Percentiles rank a stretch among this genome's conserved stretches.
These are phyloP conservation scores for Penicillium paxilli DNA, from an alignment of 495 filamentous ascomycete genomes.

Conservation along the genomic window DNA sequence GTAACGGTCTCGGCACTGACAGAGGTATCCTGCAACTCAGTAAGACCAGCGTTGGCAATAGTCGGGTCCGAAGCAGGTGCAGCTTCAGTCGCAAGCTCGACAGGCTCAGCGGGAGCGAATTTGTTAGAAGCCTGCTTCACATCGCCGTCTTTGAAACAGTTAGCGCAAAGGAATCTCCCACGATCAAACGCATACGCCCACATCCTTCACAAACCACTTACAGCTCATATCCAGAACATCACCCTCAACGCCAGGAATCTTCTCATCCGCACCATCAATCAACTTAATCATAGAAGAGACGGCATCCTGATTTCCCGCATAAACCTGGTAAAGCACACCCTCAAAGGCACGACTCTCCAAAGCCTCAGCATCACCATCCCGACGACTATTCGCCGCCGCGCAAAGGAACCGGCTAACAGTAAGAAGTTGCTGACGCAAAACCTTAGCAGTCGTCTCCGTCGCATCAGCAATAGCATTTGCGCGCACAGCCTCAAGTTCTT, in stretches of 20 bases:
- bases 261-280: conserved; percentile 76
- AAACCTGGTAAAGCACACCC: conserved; percentile 83
- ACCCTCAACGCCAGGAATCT: conserved; percentile 62
- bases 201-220: conserved; percentile 44
- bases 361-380: conserved; percentile 61
- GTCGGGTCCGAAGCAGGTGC: conserved; percentile 69
- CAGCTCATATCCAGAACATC: conserved; percentile 71
- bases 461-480: conserved; percentile 63
- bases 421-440: conserved; percentile 57
- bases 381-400: conserved; percentile 71
- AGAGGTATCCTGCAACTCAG: conserved; percentile 60
- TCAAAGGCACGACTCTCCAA: conserved; percentile 84
- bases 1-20: conserved; percentile 19
- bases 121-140: conserved; percentile 60
- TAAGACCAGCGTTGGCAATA: conserved; percentile 70
- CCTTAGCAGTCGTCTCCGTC: conserved; percentile 53
- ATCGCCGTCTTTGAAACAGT: conserved; percentile 56
- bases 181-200: background rate
- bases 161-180: conserved; percentile 9
- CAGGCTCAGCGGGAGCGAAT: conserved; percentile 27
- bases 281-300: conserved; percentile 83
- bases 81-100: conserved; percentile 30
- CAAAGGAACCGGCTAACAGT: conserved; percentile 77
- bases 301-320: conserved; percentile 79
- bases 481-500: conserved; percentile 69